Base-by-base conservation (phyloP, 148 eudicot genomes). In the Bassia scoparia region DNA sequence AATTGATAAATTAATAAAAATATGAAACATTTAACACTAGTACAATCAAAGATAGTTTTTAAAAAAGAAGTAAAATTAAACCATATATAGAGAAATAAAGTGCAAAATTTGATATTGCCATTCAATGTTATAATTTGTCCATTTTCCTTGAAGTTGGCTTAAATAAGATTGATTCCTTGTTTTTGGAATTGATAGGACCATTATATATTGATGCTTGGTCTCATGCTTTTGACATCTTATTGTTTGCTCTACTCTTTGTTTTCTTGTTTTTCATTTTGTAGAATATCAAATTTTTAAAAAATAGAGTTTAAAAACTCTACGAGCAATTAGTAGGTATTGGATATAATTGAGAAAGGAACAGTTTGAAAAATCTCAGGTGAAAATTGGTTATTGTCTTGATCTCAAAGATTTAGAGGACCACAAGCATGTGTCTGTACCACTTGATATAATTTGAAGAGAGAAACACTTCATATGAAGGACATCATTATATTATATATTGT, bases 401-500 rank as follows among this genome's bases (percentile, higher is more conserved):
- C 82, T 63, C 67, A 74, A 79, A 79, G 82, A 79, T 79, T 79
- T 79, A 79, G 15, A 74, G 82, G 82, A 79, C 82, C 78, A 79
- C 71, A 54, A 1, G 29, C 82, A 79, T 79, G 82, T 79, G 82
- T 69, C 50, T 79, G 78, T 74, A 79, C 78, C 70, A 24, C 49
- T 59, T 69, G 38, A 53, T 70, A 79, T 79, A 69, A 79, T 79
- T n/a, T 74, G 78, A 79, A 79, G 82, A 79, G 67, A 63, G 59
- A 69, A 68, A 69, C 77, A 44, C 81, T 67, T 59, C 77, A 50
- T 67, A 76, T 11, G 23, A 74, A 69, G 33, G 34, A 62, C 74
- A 74, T 62, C 34, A 63, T 55, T 33, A 50, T 74, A 18, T 23
- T 58, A 24, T 49, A 26, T 56, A 59, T 76, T 16, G 33, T 74